A percentile compares a stretch with the other conserved stretches of the same genome.
phyloP scores from a whole-genome alignment of 225 moss, liverwort and hornwort genomes.

The Sphagnum contortum region DNA sequence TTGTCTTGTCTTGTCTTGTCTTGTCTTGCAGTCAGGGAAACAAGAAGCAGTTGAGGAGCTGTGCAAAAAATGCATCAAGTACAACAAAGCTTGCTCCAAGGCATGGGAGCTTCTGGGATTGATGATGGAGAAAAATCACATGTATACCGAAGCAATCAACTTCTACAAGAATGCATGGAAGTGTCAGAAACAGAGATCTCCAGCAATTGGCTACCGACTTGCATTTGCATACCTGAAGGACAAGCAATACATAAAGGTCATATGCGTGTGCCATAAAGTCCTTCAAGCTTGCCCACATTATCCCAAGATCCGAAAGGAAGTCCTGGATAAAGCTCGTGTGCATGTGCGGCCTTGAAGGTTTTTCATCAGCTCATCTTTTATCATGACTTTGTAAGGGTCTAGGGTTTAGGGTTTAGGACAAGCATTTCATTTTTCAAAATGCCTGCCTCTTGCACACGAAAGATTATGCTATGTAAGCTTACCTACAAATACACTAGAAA shows the following conservation, averaged over 20 bases:
- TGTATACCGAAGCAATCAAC: slow-evolving; percentile 30
- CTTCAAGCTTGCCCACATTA: slow-evolving; percentile 38
- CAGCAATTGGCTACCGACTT: slow-evolving; percentile 57
- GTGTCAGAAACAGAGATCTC: slow-evolving; percentile 57
- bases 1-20: no score
- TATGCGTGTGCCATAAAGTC: slow-evolving; percentile 62
- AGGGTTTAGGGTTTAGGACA: no score
- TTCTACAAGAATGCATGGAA: slow-evolving; percentile 84
- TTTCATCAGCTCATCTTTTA: background rate
- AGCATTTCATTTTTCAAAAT: no score
- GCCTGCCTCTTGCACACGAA: no score
- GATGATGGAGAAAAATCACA: slow-evolving; percentile 63
- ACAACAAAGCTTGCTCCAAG: slow-evolving; percentile 69
- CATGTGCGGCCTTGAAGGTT: slow-evolving; percentile 35
- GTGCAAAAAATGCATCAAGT: slow-evolving; percentile 69
- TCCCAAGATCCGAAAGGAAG: slow-evolving; percentile 71
- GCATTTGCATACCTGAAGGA: slow-evolving; percentile 66
- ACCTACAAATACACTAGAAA: no score
- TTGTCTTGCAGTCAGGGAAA: slow-evolving; percentile 50
- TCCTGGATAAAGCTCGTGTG: slow-evolving; percentile 69
- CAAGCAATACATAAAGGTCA: slow-evolving; percentile 72
- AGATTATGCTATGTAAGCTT: no score
- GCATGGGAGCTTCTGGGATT: slow-evolving; percentile 71
- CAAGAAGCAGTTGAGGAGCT: slow-evolving; percentile 71
- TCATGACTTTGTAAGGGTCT: no score